A percentile compares a stretch with the other conserved stretches of the same genome.
Conservation (phyloP, 495 filamentous ascomycete species). For the Thermothielavioides terrestris region DNA sequence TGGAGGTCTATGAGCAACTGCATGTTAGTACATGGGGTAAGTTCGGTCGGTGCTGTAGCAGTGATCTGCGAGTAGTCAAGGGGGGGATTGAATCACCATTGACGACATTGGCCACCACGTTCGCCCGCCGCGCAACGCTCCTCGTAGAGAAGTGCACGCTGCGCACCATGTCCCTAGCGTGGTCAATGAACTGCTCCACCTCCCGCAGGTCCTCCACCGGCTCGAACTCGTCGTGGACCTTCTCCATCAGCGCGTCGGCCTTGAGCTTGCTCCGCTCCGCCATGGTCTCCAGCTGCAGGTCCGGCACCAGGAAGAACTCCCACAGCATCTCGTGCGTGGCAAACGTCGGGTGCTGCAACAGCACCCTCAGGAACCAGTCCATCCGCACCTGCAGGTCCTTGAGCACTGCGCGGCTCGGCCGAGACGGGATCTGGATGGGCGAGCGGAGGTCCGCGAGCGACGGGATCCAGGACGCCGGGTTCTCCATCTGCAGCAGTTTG, state of each 20-base stretch:
- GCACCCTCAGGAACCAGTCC: constrained; percentile 75
- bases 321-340: constrained; percentile 95
- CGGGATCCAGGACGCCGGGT: constrained; percentile 92
- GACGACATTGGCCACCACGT: constrained; percentile 45
- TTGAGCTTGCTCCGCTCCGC: constrained; percentile 80
- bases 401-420: constrained; percentile 77
- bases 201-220: constrained; percentile 82
- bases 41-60: too few species aligned
- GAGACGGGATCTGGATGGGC: constrained; percentile 86
- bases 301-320: constrained; percentile 98
- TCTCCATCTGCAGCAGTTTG: constrained; percentile 79
- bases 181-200: constrained; percentile 83
- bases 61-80: too few species aligned
- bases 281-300: constrained; percentile 84
- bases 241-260: constrained; percentile 71
- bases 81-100: constrained; percentile 41
- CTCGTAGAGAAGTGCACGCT: constrained; percentile 73
- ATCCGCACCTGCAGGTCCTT: constrained; percentile 81
- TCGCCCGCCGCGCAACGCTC: constrained; percentile 64
- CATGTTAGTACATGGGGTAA: constrained; percentile 23
- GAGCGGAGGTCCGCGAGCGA: constrained; percentile 68
- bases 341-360: constrained; percentile 87
- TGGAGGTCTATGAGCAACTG: constrained; percentile 60
- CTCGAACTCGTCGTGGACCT: constrained; percentile 75
- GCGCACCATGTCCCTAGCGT: constrained; percentile 80